phyloP scores from a whole-genome alignment of 768 basidiomycete species.

The Phlegmacium glaucopus region DNA sequence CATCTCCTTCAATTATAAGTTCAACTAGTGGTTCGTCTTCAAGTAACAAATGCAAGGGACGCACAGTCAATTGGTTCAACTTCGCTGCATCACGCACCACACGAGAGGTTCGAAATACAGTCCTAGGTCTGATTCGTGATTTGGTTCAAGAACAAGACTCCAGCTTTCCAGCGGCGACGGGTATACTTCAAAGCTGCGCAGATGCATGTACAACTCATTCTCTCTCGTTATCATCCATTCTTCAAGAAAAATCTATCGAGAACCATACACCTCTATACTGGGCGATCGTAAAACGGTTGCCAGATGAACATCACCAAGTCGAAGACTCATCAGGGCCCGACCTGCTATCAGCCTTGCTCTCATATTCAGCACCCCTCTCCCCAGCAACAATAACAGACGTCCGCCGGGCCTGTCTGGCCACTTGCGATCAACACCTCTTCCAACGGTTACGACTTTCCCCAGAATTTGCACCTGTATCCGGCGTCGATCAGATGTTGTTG shows the following conservation, averaged over 20 bases:
- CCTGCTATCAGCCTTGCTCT: conserved; percentile 48
- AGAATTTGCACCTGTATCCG: conserved; percentile 49
- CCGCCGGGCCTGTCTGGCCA: conserved; percentile 62
- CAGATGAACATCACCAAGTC: conserved; percentile 31
- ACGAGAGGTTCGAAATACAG: conserved; percentile 50
- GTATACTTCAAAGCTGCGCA: conserved; percentile 60
- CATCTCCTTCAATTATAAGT: conserved; percentile 5
- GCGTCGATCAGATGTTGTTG: conserved; percentile 50
- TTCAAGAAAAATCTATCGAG: conserved; percentile 65
- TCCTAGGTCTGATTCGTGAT: conserved; percentile 53
- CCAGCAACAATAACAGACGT: conserved; percentile 52
- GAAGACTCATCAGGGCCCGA: conserved; percentile 31
- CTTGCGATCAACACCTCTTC: conserved; percentile 58
- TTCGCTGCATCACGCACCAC: conserved; percentile 33
- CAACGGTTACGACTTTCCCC: conserved; percentile 52
- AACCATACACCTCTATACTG: conserved; percentile 68
- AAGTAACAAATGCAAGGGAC: conserved; percentile 28
- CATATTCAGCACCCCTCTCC: conserved; percentile 44
- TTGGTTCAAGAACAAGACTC: conserved; percentile 40
- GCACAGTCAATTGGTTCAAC: conserved; percentile 31
- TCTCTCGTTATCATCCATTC: conserved; percentile 47
- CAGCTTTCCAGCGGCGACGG: conserved; percentile 26
- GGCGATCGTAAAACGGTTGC: conserved; percentile 61
- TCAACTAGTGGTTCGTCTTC: conserved; percentile 10
- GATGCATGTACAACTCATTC: conserved; percentile 52